These are phyloP conservation scores for Aspergillus coremiiformis DNA, from an alignment of 495 filamentous ascomycete genomes.

Conservation along the genomic window DNA sequence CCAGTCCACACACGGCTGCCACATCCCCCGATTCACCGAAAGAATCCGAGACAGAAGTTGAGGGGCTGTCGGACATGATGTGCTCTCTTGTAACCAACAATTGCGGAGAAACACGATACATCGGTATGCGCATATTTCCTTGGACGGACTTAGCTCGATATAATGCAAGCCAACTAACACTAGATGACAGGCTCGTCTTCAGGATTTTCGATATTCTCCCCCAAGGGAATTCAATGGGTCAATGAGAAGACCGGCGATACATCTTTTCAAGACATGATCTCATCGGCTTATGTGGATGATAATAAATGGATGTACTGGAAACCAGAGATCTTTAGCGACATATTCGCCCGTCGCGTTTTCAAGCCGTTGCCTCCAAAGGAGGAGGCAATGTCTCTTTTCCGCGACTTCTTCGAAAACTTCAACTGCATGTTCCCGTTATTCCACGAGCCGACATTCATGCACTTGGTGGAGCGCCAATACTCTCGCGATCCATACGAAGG, in stretches of 20 bases:
- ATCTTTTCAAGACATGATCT: constrained; percentile 95
- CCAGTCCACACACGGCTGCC: constrained; percentile 51
- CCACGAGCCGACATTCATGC: constrained; percentile 97
- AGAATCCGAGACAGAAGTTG: constrained; percentile 66
- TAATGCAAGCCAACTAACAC: constrained; percentile 15
- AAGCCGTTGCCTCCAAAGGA: constrained; percentile 71
- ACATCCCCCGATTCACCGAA: constrained; percentile 53
- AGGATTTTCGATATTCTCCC: constrained; percentile 96
- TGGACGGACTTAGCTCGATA: background rate
- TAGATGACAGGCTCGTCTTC: constrained; percentile 73
- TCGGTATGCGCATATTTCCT: constrained; percentile 52
- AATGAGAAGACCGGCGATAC: constrained; percentile 94
- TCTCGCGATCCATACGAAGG: constrained; percentile 88
- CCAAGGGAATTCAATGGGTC: constrained; percentile 97
- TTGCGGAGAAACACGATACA: constrained; percentile 90
- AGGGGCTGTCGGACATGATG: constrained; percentile 96
- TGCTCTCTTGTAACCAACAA: constrained; percentile 98
- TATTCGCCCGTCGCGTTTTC: constrained; percentile 85
- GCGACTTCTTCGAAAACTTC: constrained; percentile 96
- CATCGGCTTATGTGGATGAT: constrained; percentile 70
- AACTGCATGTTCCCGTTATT: constrained; percentile 98
- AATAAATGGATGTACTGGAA: constrained; percentile 96
- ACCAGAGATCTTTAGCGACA: constrained; percentile 84
- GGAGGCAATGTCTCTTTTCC: constrained; percentile 73
- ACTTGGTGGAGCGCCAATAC: constrained; percentile 88